Evolutionary conservation across 2,329 filamentous ascomycete genomes (phyloP).

Genomic region (Verticillium albo-atrum): DNA sequence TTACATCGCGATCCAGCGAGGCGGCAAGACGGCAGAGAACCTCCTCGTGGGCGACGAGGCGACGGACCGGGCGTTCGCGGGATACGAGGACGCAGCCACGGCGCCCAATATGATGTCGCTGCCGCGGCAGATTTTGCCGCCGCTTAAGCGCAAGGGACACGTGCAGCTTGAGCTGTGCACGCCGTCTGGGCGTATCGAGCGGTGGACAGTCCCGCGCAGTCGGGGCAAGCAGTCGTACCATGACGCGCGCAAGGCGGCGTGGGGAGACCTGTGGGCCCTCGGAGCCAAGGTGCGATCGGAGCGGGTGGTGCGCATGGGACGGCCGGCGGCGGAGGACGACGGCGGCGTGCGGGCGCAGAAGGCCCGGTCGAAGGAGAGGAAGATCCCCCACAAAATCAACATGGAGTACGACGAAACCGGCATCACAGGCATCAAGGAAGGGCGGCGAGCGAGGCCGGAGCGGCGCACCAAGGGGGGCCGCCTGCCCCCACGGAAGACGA

Average conservation of each 20-base stretch:
- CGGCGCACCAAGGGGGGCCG: conserved; percentile 37
- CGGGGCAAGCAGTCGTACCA: conserved; percentile 80
- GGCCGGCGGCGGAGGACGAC: conserved; percentile 32
- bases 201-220: conserved; percentile 85
- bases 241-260: conserved; percentile 82
- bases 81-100: conserved; percentile 53
- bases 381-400: conserved; percentile 34
- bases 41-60: conserved; percentile 47
- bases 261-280: conserved; percentile 94
- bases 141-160: conserved; percentile 84
- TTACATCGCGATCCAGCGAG: conserved; percentile 81
- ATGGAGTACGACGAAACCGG: conserved; percentile 28
- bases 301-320: conserved; percentile 58
- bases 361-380: conserved; percentile 23
- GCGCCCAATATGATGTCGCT: conserved; percentile 60
- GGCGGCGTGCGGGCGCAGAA: conserved; percentile 37
- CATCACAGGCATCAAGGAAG: conserved; percentile 18
- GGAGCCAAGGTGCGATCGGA: conserved; percentile 80
- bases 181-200: conserved; percentile 76
- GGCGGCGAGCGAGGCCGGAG: conserved; percentile 28
- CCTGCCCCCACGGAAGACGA: conserved; percentile 25
- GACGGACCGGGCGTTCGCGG: conserved; percentile 64
- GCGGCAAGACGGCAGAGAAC: conserved; percentile 36
- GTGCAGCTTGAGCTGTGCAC: conserved; percentile 91
- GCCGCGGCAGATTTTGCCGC: conserved; percentile 72